Percentiles rank a stretch among this genome's conserved stretches.
Conservation (phyloP, 768 basidiomycete genomes). For the Sarcodon sp. region DNA sequence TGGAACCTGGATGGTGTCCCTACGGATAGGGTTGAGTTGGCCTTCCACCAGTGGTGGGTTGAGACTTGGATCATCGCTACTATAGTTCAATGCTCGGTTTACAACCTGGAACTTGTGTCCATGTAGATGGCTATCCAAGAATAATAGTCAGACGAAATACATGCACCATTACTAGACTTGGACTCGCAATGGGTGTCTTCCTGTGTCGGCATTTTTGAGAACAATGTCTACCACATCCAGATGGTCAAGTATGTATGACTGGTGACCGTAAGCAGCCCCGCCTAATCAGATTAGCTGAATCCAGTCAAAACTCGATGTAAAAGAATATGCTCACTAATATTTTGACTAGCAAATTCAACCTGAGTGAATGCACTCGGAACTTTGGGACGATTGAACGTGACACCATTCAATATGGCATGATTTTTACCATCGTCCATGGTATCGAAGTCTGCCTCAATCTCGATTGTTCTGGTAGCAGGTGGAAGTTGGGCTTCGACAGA, state of each 20-base stretch:
- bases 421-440: conserved; percentile 84
- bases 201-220: conserved; percentile 56
- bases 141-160: background rate
- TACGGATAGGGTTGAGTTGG: conserved; percentile 80
- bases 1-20: conserved; percentile 79
- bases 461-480: conserved; percentile 40
- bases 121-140: conserved; percentile 62
- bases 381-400: conserved; percentile 55
- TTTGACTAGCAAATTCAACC: background rate
- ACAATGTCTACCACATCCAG: conserved; percentile 69
- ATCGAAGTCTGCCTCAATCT: conserved; percentile 66
- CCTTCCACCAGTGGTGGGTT: conserved; percentile 75
- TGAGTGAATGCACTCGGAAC: conserved; percentile 38
- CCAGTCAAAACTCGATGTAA: background rate
- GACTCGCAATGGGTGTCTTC: conserved; percentile 76
- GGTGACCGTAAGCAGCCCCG: conserved; percentile 65
- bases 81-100: conserved; percentile 54
- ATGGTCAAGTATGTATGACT: conserved; percentile 64
- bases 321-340: background rate
- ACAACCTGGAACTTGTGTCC: conserved; percentile 84
- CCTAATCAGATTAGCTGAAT: conserved; percentile 17
- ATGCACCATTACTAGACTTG: background rate
- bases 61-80: conserved; percentile 56
- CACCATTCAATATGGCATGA: conserved; percentile 50
- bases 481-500: conserved; percentile 31